phyloP scores from a whole-genome alignment of 116 monocot genomes.

The Papilionanthe hybrid region DNA sequence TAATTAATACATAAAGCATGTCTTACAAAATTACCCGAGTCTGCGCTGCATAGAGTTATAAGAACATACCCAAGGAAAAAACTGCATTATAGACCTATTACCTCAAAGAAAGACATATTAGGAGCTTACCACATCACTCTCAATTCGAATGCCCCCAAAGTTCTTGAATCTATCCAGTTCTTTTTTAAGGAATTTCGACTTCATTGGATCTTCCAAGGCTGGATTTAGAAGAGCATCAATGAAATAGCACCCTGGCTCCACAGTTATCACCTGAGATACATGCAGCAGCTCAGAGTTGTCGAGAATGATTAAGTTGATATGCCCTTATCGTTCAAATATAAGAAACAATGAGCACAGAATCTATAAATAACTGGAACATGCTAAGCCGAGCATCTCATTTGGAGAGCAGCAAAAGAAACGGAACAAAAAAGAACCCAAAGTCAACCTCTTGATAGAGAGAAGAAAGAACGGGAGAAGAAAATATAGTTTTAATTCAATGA shows the following conservation, averaged over 20 bases:
- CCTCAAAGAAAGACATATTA: not conserved
- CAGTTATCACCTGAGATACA: slow-evolving; percentile 76
- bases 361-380: not conserved
- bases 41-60: not conserved
- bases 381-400: not conserved
- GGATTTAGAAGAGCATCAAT: slow-evolving; percentile 75
- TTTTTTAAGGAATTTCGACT: slow-evolving; percentile 55
- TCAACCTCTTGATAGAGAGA: not conserved
- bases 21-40: not conserved
- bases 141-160: slow-evolving; percentile 92
- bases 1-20: not conserved
- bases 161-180: slow-evolving; percentile 48
- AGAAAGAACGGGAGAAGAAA: too few species aligned
- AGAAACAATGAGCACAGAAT: not conserved
- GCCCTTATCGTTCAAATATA: not conserved
- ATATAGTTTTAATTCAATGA: too few species aligned
- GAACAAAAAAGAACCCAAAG: not conserved
- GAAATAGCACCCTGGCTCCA: slow-evolving; percentile 98
- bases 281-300: not conserved
- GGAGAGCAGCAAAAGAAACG: not conserved
- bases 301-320: not conserved
- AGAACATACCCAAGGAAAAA: not conserved
- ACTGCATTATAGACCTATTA: not conserved
- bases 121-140: slow-evolving; percentile 81
- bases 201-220: slow-evolving; percentile 48